These are phyloP conservation scores for Carex parvula DNA, from an alignment of 176 grass and related monocot genomes.

Conservation along the genomic window DNA sequence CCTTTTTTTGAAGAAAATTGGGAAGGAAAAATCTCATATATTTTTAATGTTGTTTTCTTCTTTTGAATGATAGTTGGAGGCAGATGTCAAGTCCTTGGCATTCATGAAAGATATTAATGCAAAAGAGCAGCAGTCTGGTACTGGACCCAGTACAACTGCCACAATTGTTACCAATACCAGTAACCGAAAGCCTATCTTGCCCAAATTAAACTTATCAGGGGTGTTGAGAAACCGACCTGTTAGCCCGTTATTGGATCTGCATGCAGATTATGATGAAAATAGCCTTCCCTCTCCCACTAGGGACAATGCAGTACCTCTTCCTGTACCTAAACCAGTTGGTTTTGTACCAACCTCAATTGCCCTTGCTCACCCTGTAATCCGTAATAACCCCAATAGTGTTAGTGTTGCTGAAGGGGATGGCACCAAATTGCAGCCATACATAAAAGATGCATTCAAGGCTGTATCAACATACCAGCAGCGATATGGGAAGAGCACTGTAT, in stretches of 20 bases:
- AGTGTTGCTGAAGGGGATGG: conserved; percentile 17
- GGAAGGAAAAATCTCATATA: conserved; percentile 7
- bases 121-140: conserved; percentile 18
- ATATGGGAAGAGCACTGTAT: conserved; percentile 53
- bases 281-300: conserved; percentile 88
- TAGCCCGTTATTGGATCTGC: conserved; percentile 86
- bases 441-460: conserved; percentile 82
- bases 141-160: conserved; percentile 35
- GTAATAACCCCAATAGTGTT: conserved; percentile 33
- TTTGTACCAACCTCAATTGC: conserved; percentile 39
- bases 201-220: conserved; percentile 42
- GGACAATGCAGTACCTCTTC: conserved; percentile 44
- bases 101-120: conserved; percentile 49
- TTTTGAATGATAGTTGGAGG: conserved; percentile 70
- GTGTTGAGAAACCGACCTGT: conserved; percentile 39
- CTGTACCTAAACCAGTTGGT: conserved; percentile 58
- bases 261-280: conserved; percentile 90
- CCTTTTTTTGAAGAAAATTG: not conserved
- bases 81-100: conserved; percentile 55
- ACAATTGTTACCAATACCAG: conserved; percentile 30
- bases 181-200: conserved; percentile 45
- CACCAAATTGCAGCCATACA: conserved; percentile 34
- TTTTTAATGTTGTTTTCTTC: conserved; percentile 23
- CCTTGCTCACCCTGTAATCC: conserved; percentile 30
- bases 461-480: conserved; percentile 83